A percentile compares a stretch with the other conserved stretches of the same genome.
phyloP scores from a whole-genome alignment of 2,329 filamentous ascomycete genomes.

The Aureobasidium sp. region DNA sequence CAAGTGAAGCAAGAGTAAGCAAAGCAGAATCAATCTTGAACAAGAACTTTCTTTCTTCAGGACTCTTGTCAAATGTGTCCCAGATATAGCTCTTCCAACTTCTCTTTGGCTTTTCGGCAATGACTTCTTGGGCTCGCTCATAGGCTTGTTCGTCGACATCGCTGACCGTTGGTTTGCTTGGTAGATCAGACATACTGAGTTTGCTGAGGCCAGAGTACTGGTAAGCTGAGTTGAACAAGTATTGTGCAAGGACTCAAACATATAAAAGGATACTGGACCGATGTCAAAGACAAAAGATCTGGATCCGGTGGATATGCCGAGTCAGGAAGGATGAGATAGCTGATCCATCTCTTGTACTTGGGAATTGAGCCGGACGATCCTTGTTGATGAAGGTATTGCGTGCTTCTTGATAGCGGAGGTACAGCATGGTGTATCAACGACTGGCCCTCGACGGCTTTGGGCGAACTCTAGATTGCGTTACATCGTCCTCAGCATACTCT shows the following conservation, averaged over 20 bases:
- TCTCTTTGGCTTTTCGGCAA: conserved; percentile 20
- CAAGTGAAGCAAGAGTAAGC: conserved; percentile 41
- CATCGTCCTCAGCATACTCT: background rate
- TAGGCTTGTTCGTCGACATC: background rate
- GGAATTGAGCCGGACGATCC: background rate
- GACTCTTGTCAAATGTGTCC: conserved; percentile 44
- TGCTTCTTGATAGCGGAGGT: background rate
- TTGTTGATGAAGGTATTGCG: background rate
- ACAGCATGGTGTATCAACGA: background rate
- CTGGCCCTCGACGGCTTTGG: background rate
- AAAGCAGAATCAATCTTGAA: conserved; percentile 45
- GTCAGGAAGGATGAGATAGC: background rate
- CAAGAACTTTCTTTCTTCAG: conserved; percentile 42
- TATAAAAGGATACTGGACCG: background rate
- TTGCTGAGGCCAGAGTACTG: background rate
- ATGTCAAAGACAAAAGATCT: background rate
- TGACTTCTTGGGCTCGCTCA: conserved; percentile 13
- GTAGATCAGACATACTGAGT: background rate
- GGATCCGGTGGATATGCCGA: background rate
- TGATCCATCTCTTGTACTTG: background rate
- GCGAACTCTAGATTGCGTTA: background rate
- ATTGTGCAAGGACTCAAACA: background rate
- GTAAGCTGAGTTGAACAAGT: background rate
- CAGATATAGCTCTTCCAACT: conserved; percentile 47
- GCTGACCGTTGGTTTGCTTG: background rate